Evolutionary conservation across 2,329 filamentous ascomycete genomes (phyloP).

Genomic region (Arthroderma sp.): DNA sequence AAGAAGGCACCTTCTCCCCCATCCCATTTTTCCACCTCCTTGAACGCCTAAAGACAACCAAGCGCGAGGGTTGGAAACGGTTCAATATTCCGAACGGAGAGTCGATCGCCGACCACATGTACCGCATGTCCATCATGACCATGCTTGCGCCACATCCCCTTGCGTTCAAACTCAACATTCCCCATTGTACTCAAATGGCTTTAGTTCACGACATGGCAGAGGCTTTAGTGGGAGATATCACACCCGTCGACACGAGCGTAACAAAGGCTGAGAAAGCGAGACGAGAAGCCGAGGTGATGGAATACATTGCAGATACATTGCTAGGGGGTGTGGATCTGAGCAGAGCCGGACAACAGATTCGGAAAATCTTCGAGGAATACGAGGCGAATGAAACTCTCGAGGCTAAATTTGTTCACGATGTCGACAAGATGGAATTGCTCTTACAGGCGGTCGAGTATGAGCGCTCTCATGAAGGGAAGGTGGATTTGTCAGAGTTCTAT

Average conservation of each 20-base stretch:
- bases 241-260: conserved; percentile 67
- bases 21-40: conserved; percentile 90
- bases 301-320: conserved; percentile 64
- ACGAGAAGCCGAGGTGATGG: conserved; percentile 80
- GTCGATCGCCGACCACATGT: conserved; percentile 97
- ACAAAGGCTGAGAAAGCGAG: conserved; percentile 77
- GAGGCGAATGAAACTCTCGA: conserved; percentile 77
- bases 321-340: conserved; percentile 66
- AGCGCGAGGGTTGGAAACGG: conserved; percentile 87
- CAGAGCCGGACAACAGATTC: conserved; percentile 54
- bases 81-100: conserved; percentile 68
- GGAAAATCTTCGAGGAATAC: conserved; percentile 85
- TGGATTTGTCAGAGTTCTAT: conserved; percentile 77
- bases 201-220: conserved; percentile 97
- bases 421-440: conserved; percentile 92
- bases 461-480: conserved; percentile 47
- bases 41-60: conserved; percentile 87
- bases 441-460: conserved; percentile 97
- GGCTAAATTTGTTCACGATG: conserved; percentile 81
- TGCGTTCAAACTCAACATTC: conserved; percentile 57
- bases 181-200: conserved; percentile 86
- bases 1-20: conserved; percentile 55
- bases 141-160: conserved; percentile 76
- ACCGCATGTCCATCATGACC: conserved; percentile 94
- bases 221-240: conserved; percentile 88